Evolutionary conservation across 2,329 filamentous ascomycete species (phyloP).

Genomic region (Colletotrichum orchidophilum): DNA sequence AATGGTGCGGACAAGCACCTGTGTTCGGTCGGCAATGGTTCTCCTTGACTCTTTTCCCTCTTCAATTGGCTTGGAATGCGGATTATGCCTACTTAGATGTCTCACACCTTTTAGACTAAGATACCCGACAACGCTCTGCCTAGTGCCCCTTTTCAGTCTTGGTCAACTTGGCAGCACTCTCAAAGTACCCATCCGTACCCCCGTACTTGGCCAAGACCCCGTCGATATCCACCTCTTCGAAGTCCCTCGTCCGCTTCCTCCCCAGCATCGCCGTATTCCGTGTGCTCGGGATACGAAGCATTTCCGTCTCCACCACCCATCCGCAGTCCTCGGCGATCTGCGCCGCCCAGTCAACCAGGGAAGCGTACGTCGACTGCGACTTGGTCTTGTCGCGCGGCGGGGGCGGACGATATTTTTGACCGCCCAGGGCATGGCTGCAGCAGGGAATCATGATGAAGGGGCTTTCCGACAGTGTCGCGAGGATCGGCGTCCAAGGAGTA

Average conservation of each 20-base stretch:
- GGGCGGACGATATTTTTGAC: constrained; percentile 76
- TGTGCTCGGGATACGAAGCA: constrained; percentile 91
- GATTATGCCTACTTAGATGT: not conserved
- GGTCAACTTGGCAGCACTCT: constrained; percentile 70
- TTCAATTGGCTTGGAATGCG: not conserved
- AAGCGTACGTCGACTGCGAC: constrained; percentile 78
- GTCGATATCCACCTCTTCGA: constrained; percentile 49
- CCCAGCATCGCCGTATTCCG: constrained; percentile 86
- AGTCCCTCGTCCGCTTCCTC: constrained; percentile 50
- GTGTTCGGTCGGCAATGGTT: not conserved
- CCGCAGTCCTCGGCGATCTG: constrained; percentile 76
- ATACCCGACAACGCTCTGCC: not conserved
- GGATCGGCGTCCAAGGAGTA: constrained; percentile 92
- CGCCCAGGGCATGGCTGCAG: constrained; percentile 88
- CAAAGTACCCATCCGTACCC: constrained; percentile 65
- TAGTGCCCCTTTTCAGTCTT: constrained; percentile 55
- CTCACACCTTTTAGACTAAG: not conserved
- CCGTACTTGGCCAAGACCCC: constrained; percentile 61
- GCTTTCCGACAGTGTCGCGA: constrained; percentile 78
- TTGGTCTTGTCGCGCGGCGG: constrained; percentile 60
- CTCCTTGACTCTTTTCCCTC: not conserved
- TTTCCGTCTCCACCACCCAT: constrained; percentile 82
- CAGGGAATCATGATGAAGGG: constrained; percentile 95
- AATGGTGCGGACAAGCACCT: not conserved
- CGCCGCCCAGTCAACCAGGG: constrained; percentile 81